These are phyloP conservation scores for Debaryomyces sp. DNA, from an alignment of 1,139 yeast genomes.

Conservation along the genomic window DNA sequence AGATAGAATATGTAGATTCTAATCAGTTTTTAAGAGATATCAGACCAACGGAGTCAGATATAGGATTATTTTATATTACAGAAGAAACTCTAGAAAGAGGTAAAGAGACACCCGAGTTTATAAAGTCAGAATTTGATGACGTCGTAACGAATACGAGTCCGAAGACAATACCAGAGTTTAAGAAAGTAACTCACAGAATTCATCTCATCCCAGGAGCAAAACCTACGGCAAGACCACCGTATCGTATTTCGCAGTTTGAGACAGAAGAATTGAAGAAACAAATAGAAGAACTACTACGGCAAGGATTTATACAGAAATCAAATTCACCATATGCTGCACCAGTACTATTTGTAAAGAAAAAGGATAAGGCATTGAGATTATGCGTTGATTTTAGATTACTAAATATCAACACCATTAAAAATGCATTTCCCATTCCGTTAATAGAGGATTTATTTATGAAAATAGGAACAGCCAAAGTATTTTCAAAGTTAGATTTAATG, in stretches of 20 bases:
- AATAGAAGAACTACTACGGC: background rate
- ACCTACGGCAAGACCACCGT: background rate
- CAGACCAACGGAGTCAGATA: background rate
- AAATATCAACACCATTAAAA: background rate
- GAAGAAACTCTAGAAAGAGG: background rate
- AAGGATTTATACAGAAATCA: background rate
- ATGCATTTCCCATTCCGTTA: slow-evolving; percentile 1
- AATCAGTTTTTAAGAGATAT: slow-evolving; percentile 3
- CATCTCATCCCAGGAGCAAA: too few relatives aligned
- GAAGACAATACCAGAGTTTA: too few relatives aligned
- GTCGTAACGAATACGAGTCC: background rate
- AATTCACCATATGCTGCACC: slow-evolving; percentile 1
- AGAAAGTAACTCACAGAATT: too few relatives aligned
- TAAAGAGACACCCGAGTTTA: background rate
- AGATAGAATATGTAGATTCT: background rate
- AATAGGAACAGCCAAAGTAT: slow-evolving; percentile 19
- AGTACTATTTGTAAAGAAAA: background rate
- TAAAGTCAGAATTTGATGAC: background rate
- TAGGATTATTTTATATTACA: slow-evolving; percentile 1
- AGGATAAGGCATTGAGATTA: background rate
- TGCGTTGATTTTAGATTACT: slow-evolving; percentile 1
- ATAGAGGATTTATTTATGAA: slow-evolving; percentile 2
- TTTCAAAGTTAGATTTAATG: too few relatives aligned
- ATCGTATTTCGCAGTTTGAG: background rate
- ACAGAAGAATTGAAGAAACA: background rate